A percentile compares a stretch with the other conserved stretches of the same genome.
Evolutionary conservation across 2,329 filamentous ascomycete species (phyloP).

Genomic region (Penicillium freii): DNA sequence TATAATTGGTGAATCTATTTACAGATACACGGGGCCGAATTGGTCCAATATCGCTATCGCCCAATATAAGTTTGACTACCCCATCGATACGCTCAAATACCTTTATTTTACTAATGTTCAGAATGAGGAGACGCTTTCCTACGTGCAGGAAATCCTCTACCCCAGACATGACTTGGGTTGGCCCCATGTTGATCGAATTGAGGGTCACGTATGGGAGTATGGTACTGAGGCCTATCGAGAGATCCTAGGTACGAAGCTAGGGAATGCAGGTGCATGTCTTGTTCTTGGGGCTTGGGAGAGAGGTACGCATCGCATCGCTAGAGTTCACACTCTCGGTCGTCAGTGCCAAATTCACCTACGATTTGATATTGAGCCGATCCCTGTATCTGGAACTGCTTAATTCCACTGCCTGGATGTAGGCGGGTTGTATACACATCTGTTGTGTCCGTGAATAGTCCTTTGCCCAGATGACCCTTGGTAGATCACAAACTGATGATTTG

Average conservation of each 20-base stretch:
- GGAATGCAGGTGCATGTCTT: neutral
- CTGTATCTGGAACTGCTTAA: neutral
- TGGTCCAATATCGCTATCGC: constrained; percentile 2
- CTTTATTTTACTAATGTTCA: neutral
- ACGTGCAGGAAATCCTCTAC: neutral
- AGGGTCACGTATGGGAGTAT: neutral
- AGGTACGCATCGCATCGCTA: neutral
- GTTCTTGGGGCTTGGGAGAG: constrained; percentile 1
- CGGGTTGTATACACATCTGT: too few relatives aligned
- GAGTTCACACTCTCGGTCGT: neutral
- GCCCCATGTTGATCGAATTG: accelerated
- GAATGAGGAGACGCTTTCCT: neutral
- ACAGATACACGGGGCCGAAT: neutral
- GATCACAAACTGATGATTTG: neutral
- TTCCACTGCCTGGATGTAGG: accelerated
- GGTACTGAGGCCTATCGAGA: neutral
- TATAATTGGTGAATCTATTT: neutral
- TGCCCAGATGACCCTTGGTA: neutral
- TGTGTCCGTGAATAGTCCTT: neutral
- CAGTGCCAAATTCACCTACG: neutral
- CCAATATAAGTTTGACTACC: constrained; percentile 3
- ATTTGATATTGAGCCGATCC: neutral
- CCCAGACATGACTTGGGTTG: neutral
- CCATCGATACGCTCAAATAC: neutral
- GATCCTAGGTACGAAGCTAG: neutral